These are phyloP conservation scores for Medicago lupulina DNA, from an alignment of 306 rosid genomes.

Conservation along the genomic window DNA sequence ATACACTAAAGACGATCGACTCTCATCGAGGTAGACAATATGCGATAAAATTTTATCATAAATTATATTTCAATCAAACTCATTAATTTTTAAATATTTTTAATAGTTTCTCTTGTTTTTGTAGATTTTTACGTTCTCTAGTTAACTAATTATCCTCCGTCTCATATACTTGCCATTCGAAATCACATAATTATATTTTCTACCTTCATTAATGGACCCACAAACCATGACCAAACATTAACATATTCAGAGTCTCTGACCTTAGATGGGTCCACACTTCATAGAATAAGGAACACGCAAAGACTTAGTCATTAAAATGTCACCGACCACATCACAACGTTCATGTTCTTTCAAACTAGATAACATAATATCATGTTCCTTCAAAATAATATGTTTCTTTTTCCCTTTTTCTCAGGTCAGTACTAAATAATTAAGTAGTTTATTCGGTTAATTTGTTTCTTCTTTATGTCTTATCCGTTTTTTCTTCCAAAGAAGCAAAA, in stretches of 20 bases:
- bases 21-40: too few relatives aligned
- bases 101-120: too few relatives aligned
- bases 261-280: constrained; percentile 11
- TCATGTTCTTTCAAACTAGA: not conserved
- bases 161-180: too few relatives aligned
- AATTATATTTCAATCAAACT: too few relatives aligned
- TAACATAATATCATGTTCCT: not conserved
- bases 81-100: too few relatives aligned
- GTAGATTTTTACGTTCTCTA: too few relatives aligned
- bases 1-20: too few relatives aligned
- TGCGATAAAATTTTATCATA: too few relatives aligned
- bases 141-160: too few relatives aligned
- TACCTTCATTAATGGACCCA: not conserved
- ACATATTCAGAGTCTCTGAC: constrained; percentile 17
- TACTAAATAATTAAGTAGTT: not conserved
- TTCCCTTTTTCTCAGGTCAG: not conserved
- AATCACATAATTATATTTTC: too few relatives aligned
- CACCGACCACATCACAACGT: constrained; percentile 53
- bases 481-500: not conserved
- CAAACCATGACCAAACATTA: constrained; percentile 23
- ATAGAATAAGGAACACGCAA: constrained; percentile 37
- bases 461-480: constrained; percentile 1
- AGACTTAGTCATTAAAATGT: constrained; percentile 18
- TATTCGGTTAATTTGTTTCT: not conserved
- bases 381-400: too few relatives aligned